Percentiles rank a stretch among this genome's conserved stretches.
These are phyloP conservation scores for Flaveria floridana DNA, from an alignment of 140 eudicot genomes.

Conservation along the genomic window DNA sequence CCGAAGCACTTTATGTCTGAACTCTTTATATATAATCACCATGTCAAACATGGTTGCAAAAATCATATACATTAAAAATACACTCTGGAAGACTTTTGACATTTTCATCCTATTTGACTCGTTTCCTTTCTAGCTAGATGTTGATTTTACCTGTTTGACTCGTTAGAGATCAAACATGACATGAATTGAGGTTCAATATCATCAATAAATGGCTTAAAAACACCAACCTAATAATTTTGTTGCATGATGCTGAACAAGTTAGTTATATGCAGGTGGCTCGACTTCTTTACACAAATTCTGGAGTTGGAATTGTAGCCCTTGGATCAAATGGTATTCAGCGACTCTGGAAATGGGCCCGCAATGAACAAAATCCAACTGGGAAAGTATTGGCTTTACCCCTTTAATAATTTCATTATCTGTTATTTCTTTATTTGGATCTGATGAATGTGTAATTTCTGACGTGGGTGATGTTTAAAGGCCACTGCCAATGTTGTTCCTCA, in stretches of 20 bases:
- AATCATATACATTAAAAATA: not conserved
- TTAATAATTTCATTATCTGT: not conserved
- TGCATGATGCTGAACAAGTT: constrained; percentile 22
- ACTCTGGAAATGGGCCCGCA: constrained; percentile 94
- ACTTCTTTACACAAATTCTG: constrained; percentile 89
- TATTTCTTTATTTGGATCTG: not conserved
- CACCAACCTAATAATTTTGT: constrained; percentile 4
- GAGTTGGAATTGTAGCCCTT: constrained; percentile 78
- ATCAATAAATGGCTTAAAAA: not conserved
- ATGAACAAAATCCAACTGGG: constrained; percentile 78
- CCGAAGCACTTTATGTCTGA: no score
- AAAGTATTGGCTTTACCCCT: constrained; percentile 43
- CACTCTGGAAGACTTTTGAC: constrained; percentile 4
- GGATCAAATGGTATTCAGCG: constrained; percentile 78
- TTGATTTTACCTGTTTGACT: not conserved
- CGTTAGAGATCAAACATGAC: not conserved
- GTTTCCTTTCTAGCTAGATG: not conserved
- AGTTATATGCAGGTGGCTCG: constrained; percentile 61
- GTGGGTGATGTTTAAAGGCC: constrained; percentile 51
- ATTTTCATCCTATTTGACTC: not conserved
- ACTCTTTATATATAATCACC: not conserved
- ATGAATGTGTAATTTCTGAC: constrained; percentile 32
- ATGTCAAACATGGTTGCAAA: not conserved
- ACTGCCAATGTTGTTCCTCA: constrained; percentile 76
- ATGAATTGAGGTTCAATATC: no score